A percentile compares a stretch with the other conserved stretches of the same genome.
Conservation (phyloP, 2,329 filamentous ascomycete genomes). For the Lojkania enalia region DNA sequence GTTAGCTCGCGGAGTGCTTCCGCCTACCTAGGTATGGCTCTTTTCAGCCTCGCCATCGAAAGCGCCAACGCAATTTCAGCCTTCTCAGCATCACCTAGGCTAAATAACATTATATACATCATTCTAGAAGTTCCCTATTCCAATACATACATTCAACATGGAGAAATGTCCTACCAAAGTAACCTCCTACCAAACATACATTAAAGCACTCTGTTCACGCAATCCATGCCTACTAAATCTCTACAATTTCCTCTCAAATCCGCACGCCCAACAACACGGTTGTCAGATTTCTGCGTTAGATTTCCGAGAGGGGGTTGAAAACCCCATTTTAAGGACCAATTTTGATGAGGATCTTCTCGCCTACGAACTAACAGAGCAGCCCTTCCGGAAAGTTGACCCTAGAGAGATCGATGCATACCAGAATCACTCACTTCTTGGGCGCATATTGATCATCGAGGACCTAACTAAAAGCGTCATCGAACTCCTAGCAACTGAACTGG, state of each 20-base stretch:
- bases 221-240: conserved; percentile 17
- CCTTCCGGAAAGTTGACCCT: no score
- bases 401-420: background rate
- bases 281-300: conserved; percentile 15
- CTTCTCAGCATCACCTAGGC: no score
- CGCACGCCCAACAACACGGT: background rate
- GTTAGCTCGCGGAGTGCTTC: no score
- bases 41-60: no score
- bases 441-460: conserved; percentile 46
- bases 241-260: conserved; percentile 10
- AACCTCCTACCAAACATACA: conserved; percentile 11
- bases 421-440: conserved; percentile 8
- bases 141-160: no score
- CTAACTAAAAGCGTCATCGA: conserved; percentile 50
- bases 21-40: no score
- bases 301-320: conserved; percentile 6
- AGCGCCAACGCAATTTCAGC: no score
- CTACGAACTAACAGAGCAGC: conserved; percentile 2
- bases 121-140: no score
- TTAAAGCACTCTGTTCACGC: conserved; percentile 7
- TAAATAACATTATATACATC: no score
- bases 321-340: conserved; percentile 3
- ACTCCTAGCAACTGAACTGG: conserved; percentile 41
- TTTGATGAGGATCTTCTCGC: conserved; percentile 8
- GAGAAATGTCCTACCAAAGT: no score